phyloP scores from a whole-genome alignment of 1,139 yeast genomes.

The Scheffersomyces segobiensis region DNA sequence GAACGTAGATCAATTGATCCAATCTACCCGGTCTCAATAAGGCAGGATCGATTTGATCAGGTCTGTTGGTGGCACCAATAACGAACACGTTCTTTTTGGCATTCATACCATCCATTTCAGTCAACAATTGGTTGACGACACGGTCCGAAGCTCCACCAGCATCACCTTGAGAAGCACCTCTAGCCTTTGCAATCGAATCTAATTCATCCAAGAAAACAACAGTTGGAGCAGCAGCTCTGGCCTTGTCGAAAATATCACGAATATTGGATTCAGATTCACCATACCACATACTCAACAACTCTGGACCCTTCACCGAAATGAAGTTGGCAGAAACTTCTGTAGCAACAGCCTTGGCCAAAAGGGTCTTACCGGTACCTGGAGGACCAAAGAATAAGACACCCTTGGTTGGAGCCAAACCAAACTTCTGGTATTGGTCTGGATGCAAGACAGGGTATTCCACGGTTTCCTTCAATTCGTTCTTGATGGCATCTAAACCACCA shows the following conservation, averaged over 20 bases:
- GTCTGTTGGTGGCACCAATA: constrained; percentile 98
- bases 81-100: constrained; percentile 98
- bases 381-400: constrained; percentile 99
- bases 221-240: constrained; percentile 98
- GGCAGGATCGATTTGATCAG: constrained; percentile 98
- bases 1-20: constrained; percentile 97
- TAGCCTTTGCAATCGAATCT: constrained; percentile 95
- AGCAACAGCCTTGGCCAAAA: constrained; percentile 97
- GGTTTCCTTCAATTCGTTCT: constrained; percentile 95
- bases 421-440: constrained; percentile 97
- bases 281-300: constrained; percentile 96
- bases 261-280: constrained; percentile 98
- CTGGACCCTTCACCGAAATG: constrained; percentile 97
- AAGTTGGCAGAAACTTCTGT: constrained; percentile 97
- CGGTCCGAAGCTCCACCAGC: constrained; percentile 99
- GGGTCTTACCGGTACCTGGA: constrained; percentile 99
- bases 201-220: constrained; percentile 96
- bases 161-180: constrained; percentile 91
- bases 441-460: constrained; percentile 98
- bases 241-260: constrained; percentile 96
- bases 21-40: constrained; percentile 98
- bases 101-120: constrained; percentile 99
- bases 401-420: constrained; percentile 95
- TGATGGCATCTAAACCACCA: constrained; percentile 95
- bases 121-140: constrained; percentile 95